Conservation (phyloP, 2,329 filamentous ascomycete species). For the Penicillium griseofulvum region DNA sequence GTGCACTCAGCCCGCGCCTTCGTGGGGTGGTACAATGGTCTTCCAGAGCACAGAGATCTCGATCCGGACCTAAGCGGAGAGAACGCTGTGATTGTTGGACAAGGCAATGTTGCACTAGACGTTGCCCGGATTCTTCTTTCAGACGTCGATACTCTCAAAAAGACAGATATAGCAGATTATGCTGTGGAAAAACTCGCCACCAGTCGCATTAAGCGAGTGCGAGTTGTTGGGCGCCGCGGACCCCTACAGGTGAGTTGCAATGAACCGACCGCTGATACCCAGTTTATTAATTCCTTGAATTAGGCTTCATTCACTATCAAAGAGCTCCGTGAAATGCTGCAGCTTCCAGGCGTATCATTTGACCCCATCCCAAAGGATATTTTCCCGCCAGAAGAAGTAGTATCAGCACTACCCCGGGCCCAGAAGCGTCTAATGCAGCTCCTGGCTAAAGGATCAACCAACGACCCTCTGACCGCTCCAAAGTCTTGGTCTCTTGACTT, state of each 20-base stretch:
- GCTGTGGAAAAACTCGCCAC: conserved; percentile 70
- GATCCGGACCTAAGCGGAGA: conserved; percentile 74
- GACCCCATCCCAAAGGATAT: conserved; percentile 64
- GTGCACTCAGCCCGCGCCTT: conserved; percentile 90
- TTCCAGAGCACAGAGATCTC: conserved; percentile 74
- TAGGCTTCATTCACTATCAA: conserved; percentile 94
- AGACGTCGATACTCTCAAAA: conserved; percentile 67
- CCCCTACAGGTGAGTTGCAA: conserved; percentile 68
- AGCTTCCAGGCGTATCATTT: conserved; percentile 69
- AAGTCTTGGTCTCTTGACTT: conserved; percentile 85
- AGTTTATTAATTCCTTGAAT: neutral
- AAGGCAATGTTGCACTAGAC: conserved; percentile 94
- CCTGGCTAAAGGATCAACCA: conserved; percentile 68
- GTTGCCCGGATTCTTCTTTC: conserved; percentile 84
- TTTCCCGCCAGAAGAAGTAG: conserved; percentile 59
- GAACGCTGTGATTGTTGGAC: conserved; percentile 83
- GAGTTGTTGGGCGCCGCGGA: conserved; percentile 84
- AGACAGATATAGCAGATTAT: conserved; percentile 85
- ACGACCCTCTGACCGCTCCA: conserved; percentile 46
- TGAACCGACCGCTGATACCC: neutral
- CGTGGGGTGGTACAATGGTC: conserved; percentile 97
- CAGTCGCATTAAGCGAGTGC: conserved; percentile 75
- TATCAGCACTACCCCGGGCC: conserved; percentile 70
- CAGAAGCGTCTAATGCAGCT: conserved; percentile 77
- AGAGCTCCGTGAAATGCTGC: conserved; percentile 83